A percentile compares a stretch with the other conserved stretches of the same genome.
Evolutionary conservation across 1,284 basidiomycete species (phyloP).

Genomic region (Takashimella koratensis): DNA sequence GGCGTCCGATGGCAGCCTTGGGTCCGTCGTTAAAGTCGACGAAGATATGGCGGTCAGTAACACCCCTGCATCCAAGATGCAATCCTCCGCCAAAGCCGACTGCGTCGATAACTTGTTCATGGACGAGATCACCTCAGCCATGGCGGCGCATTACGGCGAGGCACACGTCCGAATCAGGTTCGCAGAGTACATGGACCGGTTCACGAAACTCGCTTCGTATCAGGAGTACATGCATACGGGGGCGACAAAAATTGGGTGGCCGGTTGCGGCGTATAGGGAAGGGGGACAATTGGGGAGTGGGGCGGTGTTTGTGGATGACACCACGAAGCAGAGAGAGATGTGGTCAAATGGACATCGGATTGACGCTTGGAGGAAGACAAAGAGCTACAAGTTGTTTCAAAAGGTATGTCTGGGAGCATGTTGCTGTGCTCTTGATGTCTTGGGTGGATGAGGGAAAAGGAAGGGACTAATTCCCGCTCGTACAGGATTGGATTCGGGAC

Average conservation of each 20-base stretch:
- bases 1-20: neutral
- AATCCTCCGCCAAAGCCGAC: constrained; percentile 55
- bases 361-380: constrained; percentile 72
- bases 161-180: constrained; percentile 70
- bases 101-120: constrained; percentile 79
- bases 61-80: constrained; percentile 16
- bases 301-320: constrained; percentile 64
- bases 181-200: constrained; percentile 69
- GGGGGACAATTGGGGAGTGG: constrained; percentile 65
- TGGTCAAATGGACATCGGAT: constrained; percentile 65
- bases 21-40: constrained; percentile 23
- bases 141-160: constrained; percentile 73
- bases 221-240: constrained; percentile 72
- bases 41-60: constrained; percentile 12
- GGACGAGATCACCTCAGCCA: constrained; percentile 77
- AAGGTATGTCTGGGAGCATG: constrained; percentile 54
- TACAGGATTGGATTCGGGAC: constrained; percentile 58
- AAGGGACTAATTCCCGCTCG: too few relatives aligned
- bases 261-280: constrained; percentile 33
- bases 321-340: constrained; percentile 59
- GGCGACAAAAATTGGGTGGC: constrained; percentile 63
- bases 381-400: constrained; percentile 61
- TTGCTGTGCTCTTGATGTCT: constrained; percentile 9
- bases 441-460: too few relatives aligned
- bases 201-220: constrained; percentile 68